These are phyloP conservation scores for Epichloe sylvatica DNA, from an alignment of 2,329 filamentous ascomycete genomes.

Conservation along the genomic window DNA sequence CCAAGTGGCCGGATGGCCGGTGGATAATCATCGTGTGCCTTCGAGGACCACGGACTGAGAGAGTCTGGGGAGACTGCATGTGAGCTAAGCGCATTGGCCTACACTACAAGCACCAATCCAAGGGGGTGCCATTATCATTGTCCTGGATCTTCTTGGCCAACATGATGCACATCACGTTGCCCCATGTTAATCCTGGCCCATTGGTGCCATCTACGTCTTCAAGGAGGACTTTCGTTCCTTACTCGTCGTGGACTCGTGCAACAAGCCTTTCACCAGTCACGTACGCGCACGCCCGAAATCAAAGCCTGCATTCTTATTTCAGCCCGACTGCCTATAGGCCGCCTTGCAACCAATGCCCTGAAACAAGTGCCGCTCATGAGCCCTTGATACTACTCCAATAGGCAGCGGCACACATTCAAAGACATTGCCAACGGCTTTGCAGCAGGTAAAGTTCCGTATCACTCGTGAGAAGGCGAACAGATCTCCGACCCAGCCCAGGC, in stretches of 20 bases:
- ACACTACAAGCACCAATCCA: neutral
- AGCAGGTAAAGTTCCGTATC: neutral
- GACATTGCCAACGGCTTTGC: neutral
- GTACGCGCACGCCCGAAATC: conserved; percentile 2
- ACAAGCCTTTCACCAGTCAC: conserved; percentile 4
- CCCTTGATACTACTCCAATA: neutral
- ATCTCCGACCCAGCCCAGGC: neutral
- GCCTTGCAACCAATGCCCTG: neutral
- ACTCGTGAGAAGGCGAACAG: neutral
- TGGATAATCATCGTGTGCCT: neutral
- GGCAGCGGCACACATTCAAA: neutral
- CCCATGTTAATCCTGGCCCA: neutral
- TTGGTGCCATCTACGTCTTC: neutral
- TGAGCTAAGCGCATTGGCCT: conserved; percentile 5
- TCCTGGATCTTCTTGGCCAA: neutral
- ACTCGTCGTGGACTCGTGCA: neutral
- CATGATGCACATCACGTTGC: neutral
- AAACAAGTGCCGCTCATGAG: neutral
- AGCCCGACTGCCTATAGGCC: conserved; percentile 4
- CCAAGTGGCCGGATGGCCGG: conserved; percentile 4
- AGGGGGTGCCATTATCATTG: conserved; percentile 5
- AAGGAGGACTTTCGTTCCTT: neutral
- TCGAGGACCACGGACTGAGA: neutral
- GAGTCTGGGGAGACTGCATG: neutral
- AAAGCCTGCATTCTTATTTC: conserved; percentile 4